phyloP scores from a whole-genome alignment of 257 asterid species.

The Jaltomata sinuosa region DNA sequence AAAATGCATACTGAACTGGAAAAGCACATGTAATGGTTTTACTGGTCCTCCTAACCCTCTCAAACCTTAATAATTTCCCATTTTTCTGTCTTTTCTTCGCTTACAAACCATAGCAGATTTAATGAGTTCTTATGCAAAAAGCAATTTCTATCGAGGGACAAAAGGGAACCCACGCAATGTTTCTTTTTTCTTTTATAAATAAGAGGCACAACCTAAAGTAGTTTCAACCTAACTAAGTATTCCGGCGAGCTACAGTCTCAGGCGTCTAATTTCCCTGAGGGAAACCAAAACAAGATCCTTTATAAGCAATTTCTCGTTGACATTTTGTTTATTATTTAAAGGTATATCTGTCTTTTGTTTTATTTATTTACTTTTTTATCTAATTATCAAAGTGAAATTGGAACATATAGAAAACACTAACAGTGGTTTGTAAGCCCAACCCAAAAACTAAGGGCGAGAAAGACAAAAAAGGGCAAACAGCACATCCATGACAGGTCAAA shows the following conservation, averaged over 20 bases:
- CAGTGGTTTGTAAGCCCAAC: not conserved
- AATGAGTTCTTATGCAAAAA: not conserved
- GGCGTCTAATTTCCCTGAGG: not conserved
- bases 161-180: not conserved
- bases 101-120: not conserved
- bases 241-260: not conserved
- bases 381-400: not conserved
- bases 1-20: not conserved
- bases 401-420: not conserved
- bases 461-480: not conserved
- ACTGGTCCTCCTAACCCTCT: not conserved
- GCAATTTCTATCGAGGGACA: not conserved
- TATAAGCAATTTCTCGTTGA: not conserved
- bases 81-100: not conserved
- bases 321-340: not conserved
- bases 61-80: not conserved
- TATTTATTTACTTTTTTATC: not conserved
- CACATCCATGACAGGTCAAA: not conserved
- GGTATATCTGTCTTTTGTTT: not conserved
- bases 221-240: not conserved
- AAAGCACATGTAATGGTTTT: not conserved
- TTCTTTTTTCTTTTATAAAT: not conserved
- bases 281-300: not conserved
- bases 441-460: not conserved
- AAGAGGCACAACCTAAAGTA: not conserved